These are phyloP conservation scores for Fusarium protoensiforme DNA, from an alignment of 2,329 filamentous ascomycete genomes.

Conservation along the genomic window DNA sequence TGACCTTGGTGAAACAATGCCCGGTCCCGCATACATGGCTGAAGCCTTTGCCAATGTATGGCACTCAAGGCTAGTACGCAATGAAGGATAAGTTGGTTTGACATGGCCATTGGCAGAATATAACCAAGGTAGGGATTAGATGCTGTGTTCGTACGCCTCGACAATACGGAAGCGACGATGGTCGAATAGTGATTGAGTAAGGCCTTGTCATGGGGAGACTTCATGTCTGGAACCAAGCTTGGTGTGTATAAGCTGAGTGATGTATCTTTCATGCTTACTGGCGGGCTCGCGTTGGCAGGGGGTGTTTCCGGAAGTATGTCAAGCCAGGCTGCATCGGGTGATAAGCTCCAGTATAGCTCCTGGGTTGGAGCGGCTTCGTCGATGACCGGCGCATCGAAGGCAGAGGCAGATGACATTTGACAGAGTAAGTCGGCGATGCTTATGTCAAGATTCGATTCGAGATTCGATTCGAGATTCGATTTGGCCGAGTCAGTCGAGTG, in stretches of 20 bases:
- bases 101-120: slow-evolving; percentile 47
- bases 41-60: slow-evolving; percentile 50
- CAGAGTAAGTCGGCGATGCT: not conserved
- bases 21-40: slow-evolving; percentile 44
- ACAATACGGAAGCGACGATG: slow-evolving; percentile 48
- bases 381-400: not conserved
- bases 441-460: not conserved
- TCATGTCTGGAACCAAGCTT: slow-evolving; percentile 43
- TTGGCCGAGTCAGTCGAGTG: not conserved
- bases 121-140: slow-evolving; percentile 48
- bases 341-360: not conserved
- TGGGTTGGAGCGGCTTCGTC: not conserved
- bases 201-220: slow-evolving; percentile 44
- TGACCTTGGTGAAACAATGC: slow-evolving; percentile 47
- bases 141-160: slow-evolving; percentile 37
- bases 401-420: not conserved
- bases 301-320: not conserved
- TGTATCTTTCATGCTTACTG: not conserved
- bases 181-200: slow-evolving; percentile 49
- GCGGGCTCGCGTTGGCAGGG: not conserved
- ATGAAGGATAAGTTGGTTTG: slow-evolving; percentile 47
- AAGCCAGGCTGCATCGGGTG: not conserved
- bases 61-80: slow-evolving; percentile 48
- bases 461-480: not conserved
- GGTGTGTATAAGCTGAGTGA: slow-evolving; percentile 4